Evolutionary conservation across 345 rosid genomes (phyloP).

Genomic region (Clarkia xantiana): DNA sequence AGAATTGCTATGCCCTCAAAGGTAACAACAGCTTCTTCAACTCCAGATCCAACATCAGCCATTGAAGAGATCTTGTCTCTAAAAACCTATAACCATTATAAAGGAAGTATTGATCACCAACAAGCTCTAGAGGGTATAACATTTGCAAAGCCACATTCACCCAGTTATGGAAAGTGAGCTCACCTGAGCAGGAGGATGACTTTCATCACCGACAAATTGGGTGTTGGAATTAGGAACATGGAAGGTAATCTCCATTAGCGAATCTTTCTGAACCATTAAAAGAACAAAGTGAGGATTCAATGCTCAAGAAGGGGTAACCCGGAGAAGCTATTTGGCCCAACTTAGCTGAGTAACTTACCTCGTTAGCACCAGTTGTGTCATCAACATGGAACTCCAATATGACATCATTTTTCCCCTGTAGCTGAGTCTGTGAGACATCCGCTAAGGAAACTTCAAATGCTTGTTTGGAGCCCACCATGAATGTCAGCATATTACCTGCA

Average conservation of each 20-base stretch:
- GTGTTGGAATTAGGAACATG: slow-evolving; percentile 82
- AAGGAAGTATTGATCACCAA: not conserved
- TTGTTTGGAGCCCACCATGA: slow-evolving; percentile 68
- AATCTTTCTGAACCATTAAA: slow-evolving; percentile 57
- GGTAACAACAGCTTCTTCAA: slow-evolving; percentile 82
- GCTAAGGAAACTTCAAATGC: slow-evolving; percentile 90
- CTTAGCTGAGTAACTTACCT: slow-evolving; percentile 26
- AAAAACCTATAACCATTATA: slow-evolving; percentile 40
- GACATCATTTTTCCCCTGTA: slow-evolving; percentile 92
- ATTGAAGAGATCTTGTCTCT: slow-evolving; percentile 51
- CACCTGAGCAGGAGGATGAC: slow-evolving; percentile 77
- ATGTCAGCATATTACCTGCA: slow-evolving; percentile 79
- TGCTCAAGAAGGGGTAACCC: not conserved
- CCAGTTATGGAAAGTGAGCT: slow-evolving; percentile 6
- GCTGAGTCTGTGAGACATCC: slow-evolving; percentile 81
- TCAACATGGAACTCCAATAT: slow-evolving; percentile 89
- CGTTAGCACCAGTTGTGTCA: slow-evolving; percentile 96
- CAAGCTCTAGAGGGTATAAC: not conserved
- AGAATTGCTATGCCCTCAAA: slow-evolving; percentile 87
- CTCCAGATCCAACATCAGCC: slow-evolving; percentile 90
- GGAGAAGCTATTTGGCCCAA: not conserved
- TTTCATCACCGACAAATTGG: slow-evolving; percentile 89
- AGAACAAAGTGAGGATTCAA: slow-evolving; percentile 3
- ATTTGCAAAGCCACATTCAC: not conserved
- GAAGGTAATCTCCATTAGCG: slow-evolving; percentile 91